Evolutionary conservation across 1,139 yeast species (phyloP).

Genomic region (Candida sojae): DNA sequence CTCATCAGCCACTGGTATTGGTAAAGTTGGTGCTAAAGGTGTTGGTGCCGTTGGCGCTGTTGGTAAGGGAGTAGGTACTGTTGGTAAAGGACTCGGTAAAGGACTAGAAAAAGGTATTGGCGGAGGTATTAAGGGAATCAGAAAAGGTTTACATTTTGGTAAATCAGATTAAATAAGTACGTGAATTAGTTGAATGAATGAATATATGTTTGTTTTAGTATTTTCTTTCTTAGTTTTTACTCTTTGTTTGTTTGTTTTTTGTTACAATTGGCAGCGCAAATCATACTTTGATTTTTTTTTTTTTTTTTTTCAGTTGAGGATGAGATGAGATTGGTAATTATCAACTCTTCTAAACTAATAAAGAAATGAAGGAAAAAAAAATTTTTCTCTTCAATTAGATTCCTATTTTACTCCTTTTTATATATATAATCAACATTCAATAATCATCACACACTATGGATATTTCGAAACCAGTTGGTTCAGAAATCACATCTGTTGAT

Average conservation of each 20-base stretch:
- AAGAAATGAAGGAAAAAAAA: not conserved
- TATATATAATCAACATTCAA: not conserved
- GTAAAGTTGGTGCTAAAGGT: slow-evolving; percentile 40
- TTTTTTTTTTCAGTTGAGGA: not conserved
- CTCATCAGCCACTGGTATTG: slow-evolving; percentile 44
- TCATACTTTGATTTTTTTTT: not conserved
- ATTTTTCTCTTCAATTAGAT: not conserved
- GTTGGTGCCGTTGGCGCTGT: slow-evolving; percentile 51
- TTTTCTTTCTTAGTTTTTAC: not conserved
- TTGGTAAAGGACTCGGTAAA: slow-evolving; percentile 51
- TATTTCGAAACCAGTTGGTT: slow-evolving; percentile 93
- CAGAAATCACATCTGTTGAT: slow-evolving; percentile 90
- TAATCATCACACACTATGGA: slow-evolving; percentile 58
- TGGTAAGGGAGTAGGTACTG: slow-evolving; percentile 37
- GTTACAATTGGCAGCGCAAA: not conserved
- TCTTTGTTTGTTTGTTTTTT: not conserved
- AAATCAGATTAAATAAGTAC: slow-evolving; percentile 2
- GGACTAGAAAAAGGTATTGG: slow-evolving; percentile 32
- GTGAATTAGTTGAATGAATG: not conserved
- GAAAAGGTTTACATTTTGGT: slow-evolving; percentile 38
- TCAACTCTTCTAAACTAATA: not conserved
- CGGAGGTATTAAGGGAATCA: slow-evolving; percentile 43
- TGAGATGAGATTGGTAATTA: not conserved
- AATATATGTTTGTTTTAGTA: not conserved
- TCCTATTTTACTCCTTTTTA: not conserved